A percentile compares a stretch with the other conserved stretches of the same genome.
These are phyloP conservation scores for Scedosporium apiospermum DNA, from an alignment of 2,329 filamentous ascomycete species.

Conservation along the genomic window DNA sequence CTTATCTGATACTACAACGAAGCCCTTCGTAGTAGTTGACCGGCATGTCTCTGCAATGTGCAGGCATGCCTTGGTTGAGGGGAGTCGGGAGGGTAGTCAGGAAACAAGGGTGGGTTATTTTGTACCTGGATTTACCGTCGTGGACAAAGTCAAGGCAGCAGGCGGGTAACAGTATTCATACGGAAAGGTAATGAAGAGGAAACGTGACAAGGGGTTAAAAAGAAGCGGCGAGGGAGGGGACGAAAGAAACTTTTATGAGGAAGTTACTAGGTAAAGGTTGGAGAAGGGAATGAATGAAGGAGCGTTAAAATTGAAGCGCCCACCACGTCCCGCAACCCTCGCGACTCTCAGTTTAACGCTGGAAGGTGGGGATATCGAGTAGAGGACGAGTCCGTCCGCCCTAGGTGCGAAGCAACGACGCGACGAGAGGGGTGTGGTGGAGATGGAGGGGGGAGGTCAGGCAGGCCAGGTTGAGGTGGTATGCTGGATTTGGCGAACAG, in stretches of 20 bases:
- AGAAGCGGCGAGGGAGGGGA: background rate
- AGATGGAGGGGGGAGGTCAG: background rate
- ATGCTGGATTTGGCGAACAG: constrained; percentile 1
- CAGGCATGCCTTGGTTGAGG: constrained; percentile 1
- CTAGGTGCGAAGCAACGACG: background rate
- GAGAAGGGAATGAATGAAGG: background rate
- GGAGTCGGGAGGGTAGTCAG: background rate
- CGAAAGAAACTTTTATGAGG: background rate
- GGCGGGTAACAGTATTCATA: background rate
- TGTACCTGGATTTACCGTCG: background rate
- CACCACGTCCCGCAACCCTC: background rate
- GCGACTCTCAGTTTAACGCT: background rate
- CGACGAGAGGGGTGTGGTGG: background rate
- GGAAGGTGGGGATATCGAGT: background rate
- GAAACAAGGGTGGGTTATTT: background rate
- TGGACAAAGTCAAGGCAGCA: background rate
- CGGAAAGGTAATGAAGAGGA: constrained; percentile 5
- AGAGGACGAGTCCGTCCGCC: background rate
- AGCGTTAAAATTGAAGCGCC: background rate
- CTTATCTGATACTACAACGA: background rate
- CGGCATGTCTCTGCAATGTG: background rate
- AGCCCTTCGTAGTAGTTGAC: background rate
- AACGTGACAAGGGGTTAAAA: background rate
- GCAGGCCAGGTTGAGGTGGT: constrained; percentile 5
- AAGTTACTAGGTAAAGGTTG: background rate